Evolutionary conservation across 2,329 filamentous ascomycete species (phyloP).

Genomic region (Lachnellula hyalina): DNA sequence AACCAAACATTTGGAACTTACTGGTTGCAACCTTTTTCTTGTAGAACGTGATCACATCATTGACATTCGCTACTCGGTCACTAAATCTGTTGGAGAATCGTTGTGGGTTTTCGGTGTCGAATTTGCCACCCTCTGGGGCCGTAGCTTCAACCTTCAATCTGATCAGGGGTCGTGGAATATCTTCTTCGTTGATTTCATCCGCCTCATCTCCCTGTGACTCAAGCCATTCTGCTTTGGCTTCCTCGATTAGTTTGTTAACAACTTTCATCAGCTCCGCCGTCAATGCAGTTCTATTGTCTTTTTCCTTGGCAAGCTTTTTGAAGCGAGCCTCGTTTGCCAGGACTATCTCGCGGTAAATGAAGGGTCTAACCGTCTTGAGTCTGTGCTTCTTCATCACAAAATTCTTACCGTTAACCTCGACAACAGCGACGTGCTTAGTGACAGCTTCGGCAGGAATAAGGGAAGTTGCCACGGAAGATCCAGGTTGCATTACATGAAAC

Average conservation of each 20-base stretch:
- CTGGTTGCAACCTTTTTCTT: slow-evolving; percentile 69
- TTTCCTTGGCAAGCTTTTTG: slow-evolving; percentile 70
- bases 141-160: slow-evolving; percentile 88
- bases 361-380: slow-evolving; percentile 83
- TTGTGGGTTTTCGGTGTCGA: slow-evolving; percentile 91
- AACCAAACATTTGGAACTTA: slow-evolving; percentile 29
- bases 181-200: slow-evolving; percentile 52
- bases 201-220: slow-evolving; percentile 59
- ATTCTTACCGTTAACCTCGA: slow-evolving; percentile 76
- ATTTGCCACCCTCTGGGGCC: slow-evolving; percentile 76
- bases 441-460: slow-evolving; percentile 85
- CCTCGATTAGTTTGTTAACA: slow-evolving; percentile 80
- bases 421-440: slow-evolving; percentile 81
- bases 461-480: slow-evolving; percentile 92
- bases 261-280: slow-evolving; percentile 70
- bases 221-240: slow-evolving; percentile 78
- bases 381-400: slow-evolving; percentile 77
- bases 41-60: slow-evolving; percentile 90
- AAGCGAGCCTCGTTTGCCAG: slow-evolving; percentile 72
- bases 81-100: slow-evolving; percentile 91
- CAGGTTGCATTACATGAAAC: slow-evolving; percentile 96
- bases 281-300: slow-evolving; percentile 77
- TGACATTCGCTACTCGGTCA: slow-evolving; percentile 86
- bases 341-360: slow-evolving; percentile 78
- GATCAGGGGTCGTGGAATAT: slow-evolving; percentile 74